Conservation (phyloP, 2,329 filamentous ascomycete species). For the Trichoderma harzianum region DNA sequence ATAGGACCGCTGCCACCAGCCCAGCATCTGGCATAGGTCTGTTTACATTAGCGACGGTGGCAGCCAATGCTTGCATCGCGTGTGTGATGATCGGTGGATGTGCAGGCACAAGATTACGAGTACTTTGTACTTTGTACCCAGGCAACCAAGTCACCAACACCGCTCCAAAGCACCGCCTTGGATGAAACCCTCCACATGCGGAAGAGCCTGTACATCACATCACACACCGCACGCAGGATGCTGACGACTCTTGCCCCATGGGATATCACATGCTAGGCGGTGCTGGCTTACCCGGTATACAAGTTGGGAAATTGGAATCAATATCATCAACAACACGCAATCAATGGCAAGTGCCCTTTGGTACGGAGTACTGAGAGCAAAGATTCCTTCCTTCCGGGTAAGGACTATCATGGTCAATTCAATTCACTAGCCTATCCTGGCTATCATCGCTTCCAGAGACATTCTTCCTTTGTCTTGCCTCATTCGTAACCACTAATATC, state of each 20-base stretch:
- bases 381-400: not conserved
- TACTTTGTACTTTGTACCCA: not conserved
- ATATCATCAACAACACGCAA: not conserved
- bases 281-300: not conserved
- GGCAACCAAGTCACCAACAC: not conserved
- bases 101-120: slow-evolving; percentile 2
- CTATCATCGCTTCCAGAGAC: not conserved
- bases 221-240: not conserved
- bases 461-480: not conserved
- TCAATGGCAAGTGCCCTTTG: not conserved
- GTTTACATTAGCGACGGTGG: slow-evolving; percentile 20
- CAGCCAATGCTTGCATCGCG: slow-evolving; percentile 13
- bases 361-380: not conserved
- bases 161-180: not conserved
- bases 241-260: not conserved
- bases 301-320: not conserved
- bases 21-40: slow-evolving; percentile 21
- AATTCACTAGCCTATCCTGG: not conserved
- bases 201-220: slow-evolving; percentile 6
- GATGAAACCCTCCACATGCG: slow-evolving; percentile 13
- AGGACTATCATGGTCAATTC: not conserved
- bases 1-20: slow-evolving; percentile 29
- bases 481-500: not conserved
- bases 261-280: not conserved
- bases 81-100: slow-evolving; percentile 7